Evolutionary conservation across 192 early-diverging fungal species (phyloP).

Genomic region (Entophlyctis luteolus): DNA sequence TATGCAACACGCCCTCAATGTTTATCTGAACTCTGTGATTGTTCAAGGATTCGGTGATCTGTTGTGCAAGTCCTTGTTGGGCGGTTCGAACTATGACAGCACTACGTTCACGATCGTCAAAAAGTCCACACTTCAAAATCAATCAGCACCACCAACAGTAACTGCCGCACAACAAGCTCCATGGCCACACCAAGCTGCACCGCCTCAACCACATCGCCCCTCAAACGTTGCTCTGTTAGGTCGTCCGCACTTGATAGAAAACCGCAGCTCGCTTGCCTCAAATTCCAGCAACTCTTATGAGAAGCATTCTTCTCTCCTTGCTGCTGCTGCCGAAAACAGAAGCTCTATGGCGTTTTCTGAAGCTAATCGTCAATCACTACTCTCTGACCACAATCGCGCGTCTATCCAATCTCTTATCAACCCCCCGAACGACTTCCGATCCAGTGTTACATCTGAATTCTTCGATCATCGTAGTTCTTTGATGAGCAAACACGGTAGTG

Average conservation of each 20-base stretch:
- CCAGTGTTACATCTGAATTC: not conserved
- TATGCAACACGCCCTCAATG: not conserved
- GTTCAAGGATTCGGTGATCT: not conserved
- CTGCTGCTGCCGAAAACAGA: too few species aligned
- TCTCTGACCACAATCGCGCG: not conserved
- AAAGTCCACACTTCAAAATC: too few species aligned
- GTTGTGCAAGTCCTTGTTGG: not conserved
- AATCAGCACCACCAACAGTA: too few species aligned
- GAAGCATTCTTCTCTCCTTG: not conserved
- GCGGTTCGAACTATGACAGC: too few species aligned
- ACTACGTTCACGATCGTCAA: too few species aligned
- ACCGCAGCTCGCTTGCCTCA: not conserved
- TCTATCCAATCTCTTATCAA: not conserved
- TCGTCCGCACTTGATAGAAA: not conserved
- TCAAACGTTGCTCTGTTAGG: not conserved
- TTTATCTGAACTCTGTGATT: conserved; percentile 1
- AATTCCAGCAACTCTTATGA: not conserved
- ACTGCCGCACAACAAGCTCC: not conserved
- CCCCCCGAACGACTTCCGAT: not conserved
- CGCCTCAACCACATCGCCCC: not conserved
- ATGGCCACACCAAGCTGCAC: not conserved
- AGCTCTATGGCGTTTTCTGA: too few species aligned
- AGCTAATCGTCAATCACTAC: too few species aligned
- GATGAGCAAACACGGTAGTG: not conserved
- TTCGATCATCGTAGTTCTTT: not conserved